phyloP scores from a whole-genome alignment of 352 stramenopile species.

The Globisporangium nagaii region DNA sequence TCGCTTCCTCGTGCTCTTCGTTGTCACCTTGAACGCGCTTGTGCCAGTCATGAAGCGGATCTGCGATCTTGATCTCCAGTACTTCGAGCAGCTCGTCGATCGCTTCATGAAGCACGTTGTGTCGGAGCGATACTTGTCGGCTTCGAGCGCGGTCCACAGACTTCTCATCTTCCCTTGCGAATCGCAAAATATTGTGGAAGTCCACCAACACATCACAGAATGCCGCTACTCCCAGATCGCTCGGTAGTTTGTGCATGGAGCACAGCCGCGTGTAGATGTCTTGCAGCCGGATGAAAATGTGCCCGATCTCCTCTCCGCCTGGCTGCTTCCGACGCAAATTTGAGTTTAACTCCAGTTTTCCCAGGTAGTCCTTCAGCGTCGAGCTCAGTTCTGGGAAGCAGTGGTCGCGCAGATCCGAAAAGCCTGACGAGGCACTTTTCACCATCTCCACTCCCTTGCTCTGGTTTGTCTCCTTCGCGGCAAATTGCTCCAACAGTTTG shows the following conservation, averaged over 20 bases:
- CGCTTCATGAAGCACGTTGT: not conserved
- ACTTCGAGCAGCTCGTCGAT: not conserved
- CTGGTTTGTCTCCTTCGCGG: not conserved
- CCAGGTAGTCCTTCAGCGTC: not conserved
- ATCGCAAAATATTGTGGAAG: not conserved
- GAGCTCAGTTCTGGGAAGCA: not conserved
- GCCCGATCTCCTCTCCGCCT: not conserved
- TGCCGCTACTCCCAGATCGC: not conserved
- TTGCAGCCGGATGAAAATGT: not conserved
- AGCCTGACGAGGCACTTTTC: not conserved
- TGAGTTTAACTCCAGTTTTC: not conserved
- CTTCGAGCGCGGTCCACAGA: not conserved
- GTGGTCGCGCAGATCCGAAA: not conserved
- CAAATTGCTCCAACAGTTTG: conserved; percentile 5
- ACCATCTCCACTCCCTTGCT: not conserved
- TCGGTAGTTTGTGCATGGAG: not conserved
- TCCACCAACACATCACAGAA: not conserved
- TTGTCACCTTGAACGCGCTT: not conserved
- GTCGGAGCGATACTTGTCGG: not conserved
- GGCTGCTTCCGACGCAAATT: not conserved
- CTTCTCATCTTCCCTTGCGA: not conserved
- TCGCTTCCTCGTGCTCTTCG: not conserved
- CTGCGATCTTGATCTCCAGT: not conserved
- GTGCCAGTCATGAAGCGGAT: not conserved
- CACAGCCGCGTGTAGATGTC: not conserved